Evolutionary conservation across 2,329 filamentous ascomycete genomes (phyloP), one percentile per base, ranked within the genome.

Genomic region (Lizonia empirigonia): DNA sequence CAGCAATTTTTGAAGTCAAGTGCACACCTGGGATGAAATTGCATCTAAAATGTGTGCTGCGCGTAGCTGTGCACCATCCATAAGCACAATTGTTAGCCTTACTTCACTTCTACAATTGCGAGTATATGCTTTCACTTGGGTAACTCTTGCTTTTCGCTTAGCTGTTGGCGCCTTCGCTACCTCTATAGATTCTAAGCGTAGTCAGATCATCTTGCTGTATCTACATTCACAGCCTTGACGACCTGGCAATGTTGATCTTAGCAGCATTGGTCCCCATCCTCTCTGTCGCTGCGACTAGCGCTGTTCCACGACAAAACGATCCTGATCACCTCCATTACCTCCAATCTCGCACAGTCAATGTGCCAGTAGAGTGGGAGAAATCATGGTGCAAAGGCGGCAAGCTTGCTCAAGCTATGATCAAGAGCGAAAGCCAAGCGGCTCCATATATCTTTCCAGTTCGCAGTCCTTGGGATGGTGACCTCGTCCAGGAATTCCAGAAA

Each of bases 311-410:
- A 20, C 7, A 19, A 10, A 32, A 27, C 13, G 15, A 12, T 16
- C 1, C 42, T 7, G 2, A 4, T 6, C n/a, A 34, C 19, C 9
- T 10, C 16, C 26, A 33, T 2, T 27, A 15, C 23, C 27, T 52
- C 23, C 19, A 30, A 1, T 10, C 23, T 2, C 49, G 35, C n/a
- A 18, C 35, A 8, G 10, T 52, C 24, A 19, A 45, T 12, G 12
- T 41, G 6, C 13, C 23, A 3, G 36, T 36, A 12, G 42, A 46
- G 13, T 52, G 49, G 42, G 30, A 40, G 12, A 45, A 45, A 18
- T 35, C 42, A 1, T 46, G 41, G 42, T 59, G 53, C 40, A 53
- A 40, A 22, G 56, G 56, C n/a, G 12, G 39, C 19, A 54, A 47
- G 29, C 33, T 59, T 5, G 24, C 42, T 2, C 26, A 39, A 5